phyloP scores from a whole-genome alignment of 2,329 filamentous ascomycete genomes.

The Aspergillus tamarii region DNA sequence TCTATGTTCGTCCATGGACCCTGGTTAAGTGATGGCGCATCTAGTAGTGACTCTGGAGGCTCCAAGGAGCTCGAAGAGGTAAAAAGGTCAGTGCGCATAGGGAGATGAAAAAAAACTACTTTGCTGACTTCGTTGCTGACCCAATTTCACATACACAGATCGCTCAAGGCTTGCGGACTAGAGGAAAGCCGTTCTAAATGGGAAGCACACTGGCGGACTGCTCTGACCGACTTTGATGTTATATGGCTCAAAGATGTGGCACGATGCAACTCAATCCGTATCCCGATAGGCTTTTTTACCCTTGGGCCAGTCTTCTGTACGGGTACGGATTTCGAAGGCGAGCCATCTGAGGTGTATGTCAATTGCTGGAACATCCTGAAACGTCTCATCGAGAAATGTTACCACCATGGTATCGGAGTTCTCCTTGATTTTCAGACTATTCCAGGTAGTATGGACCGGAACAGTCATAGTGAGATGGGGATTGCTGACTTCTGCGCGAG shows the following conservation, averaged over 20 bases:
- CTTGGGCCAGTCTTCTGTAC: constrained; percentile 55
- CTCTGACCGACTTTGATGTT: constrained; percentile 56
- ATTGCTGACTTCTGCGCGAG: constrained; percentile 59
- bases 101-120: background rate
- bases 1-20: constrained; percentile 63
- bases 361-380: constrained; percentile 58
- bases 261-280: constrained; percentile 60
- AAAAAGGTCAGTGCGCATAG: constrained; percentile 34
- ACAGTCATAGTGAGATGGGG: background rate
- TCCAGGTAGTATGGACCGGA: constrained; percentile 50
- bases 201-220: constrained; percentile 57
- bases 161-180: constrained; percentile 51
- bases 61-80: constrained; percentile 58
- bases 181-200: constrained; percentile 54
- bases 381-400: constrained; percentile 50
- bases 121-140: background rate
- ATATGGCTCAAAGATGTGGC: constrained; percentile 56
- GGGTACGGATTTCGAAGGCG: constrained; percentile 55
- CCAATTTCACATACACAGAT: constrained; percentile 26
- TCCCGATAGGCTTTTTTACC: constrained; percentile 64
- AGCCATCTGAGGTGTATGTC: constrained; percentile 52
- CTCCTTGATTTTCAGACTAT: constrained; percentile 63
- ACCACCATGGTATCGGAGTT: constrained; percentile 55
- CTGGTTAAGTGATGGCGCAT: constrained; percentile 59
- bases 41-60: constrained; percentile 45